Evolutionary conservation across 2,329 filamentous ascomycete genomes (phyloP).

Genomic region (Apiospora malaysiana): DNA sequence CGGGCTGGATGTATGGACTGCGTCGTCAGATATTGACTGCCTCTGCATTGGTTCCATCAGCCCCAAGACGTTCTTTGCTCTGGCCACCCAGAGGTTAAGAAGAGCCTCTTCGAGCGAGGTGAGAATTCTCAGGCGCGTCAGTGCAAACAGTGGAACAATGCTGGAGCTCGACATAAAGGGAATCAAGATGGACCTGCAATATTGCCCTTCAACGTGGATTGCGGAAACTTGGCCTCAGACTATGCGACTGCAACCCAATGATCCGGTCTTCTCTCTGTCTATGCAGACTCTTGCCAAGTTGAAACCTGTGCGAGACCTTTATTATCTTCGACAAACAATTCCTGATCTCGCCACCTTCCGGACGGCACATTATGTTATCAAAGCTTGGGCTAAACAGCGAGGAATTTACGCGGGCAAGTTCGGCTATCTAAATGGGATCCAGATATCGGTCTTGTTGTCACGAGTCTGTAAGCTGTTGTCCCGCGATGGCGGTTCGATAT

Average conservation of each 20-base stretch:
- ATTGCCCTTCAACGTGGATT: conserved; percentile 64
- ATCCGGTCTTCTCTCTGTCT: conserved; percentile 61
- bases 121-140: conserved; percentile 61
- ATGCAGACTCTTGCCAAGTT: conserved; percentile 64
- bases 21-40: conserved; percentile 68
- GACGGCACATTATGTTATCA: conserved; percentile 63
- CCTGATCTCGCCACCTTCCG: conserved; percentile 65
- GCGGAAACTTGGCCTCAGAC: conserved; percentile 58
- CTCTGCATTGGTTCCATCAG: conserved; percentile 69
- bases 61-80: conserved; percentile 64
- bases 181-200: conserved; percentile 69
- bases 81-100: conserved; percentile 61
- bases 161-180: conserved; percentile 65
- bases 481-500: conserved; percentile 42
- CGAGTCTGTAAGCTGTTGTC: conserved; percentile 63
- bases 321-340: conserved; percentile 64
- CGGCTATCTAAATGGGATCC: conserved; percentile 69
- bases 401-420: conserved; percentile 71
- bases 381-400: conserved; percentile 64
- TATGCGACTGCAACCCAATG: conserved; percentile 53
- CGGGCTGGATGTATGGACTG: conserved; percentile 66
- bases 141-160: conserved; percentile 66
- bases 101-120: conserved; percentile 51
- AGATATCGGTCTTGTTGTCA: conserved; percentile 66
- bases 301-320: conserved; percentile 67